Evolutionary conservation across 805 yeast genomes (phyloP), one percentile per base, ranked within the genome.

Genomic region (Candida silvatica): DNA sequence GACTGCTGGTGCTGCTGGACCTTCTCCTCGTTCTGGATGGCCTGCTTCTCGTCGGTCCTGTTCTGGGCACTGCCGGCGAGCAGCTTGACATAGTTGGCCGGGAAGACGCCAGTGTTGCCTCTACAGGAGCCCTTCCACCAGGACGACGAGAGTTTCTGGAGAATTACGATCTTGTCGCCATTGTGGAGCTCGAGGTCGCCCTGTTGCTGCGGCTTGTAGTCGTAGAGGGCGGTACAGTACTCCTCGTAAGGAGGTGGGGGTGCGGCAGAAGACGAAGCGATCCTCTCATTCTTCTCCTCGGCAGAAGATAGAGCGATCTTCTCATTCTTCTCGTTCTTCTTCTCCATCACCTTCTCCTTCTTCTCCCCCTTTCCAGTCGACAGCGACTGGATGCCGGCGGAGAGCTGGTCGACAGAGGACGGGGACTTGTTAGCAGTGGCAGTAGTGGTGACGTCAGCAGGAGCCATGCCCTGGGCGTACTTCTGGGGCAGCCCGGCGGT

Each of bases 111-210:
- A 6, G 71, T 69, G 22, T 58, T 55, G 4, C 74, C 71, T 39
- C 72, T 68, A 29, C 67, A 54, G 14, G 63, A 61, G 31, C 98
- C 98, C 52, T 74, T 80, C 83, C 92, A 87, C 98, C 98, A 90
- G 51, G 87, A 90, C 26, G 71, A 68, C 16, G 90, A 82, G 32
- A 80, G 66, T 48, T 75, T 82, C 52, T 87, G 94, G 5, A 74
- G 37, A 4, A 92, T 73, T 22, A 71, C 69, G 32, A 92, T 56
- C 48, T 70, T 75, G 42, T 81, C 90, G 37, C 94, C 97, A 26
- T 61, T 67, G 24, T 46, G 48, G 15, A 90, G 64, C 6, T 54
- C 59, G 47, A 90, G 61, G 56, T 90, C 98, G 23, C 78, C 90
- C 1, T 72, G 63, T 53, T 84, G 86, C 46, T 77, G 83, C 0